These are phyloP conservation scores for Talaromyces islandicus DNA, from an alignment of 2,329 filamentous ascomycete genomes.

Conservation along the genomic window DNA sequence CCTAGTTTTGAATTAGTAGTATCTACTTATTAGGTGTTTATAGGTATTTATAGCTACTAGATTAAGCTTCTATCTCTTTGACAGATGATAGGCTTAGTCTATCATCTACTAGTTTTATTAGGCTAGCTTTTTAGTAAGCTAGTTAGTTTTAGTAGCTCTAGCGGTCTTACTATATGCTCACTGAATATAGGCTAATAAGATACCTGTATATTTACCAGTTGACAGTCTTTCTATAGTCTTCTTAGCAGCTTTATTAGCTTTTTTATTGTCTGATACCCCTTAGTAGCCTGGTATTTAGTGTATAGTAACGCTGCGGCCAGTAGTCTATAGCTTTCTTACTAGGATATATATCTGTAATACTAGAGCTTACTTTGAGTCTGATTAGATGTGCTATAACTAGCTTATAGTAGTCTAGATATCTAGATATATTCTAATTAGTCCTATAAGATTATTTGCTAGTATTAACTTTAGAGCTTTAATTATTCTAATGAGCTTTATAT, in stretches of 20 bases:
- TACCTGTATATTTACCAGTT: not conserved
- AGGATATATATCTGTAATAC: not conserved
- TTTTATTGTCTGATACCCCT: constrained; percentile 5
- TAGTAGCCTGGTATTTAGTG: constrained; percentile 10
- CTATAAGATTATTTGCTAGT: not conserved
- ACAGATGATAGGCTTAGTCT: not conserved
- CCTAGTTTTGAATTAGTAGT: constrained; percentile 1
- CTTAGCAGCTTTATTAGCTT: no score
- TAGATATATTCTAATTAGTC: not conserved
- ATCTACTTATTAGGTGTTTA: not conserved
- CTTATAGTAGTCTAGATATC: not conserved
- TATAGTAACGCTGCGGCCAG: constrained; percentile 1
- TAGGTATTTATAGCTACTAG: not conserved
- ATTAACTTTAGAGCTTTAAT: not conserved
- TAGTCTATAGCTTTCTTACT: not conserved
- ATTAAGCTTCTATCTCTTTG: not conserved
- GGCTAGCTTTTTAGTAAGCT: not conserved
- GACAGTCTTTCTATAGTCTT: no score
- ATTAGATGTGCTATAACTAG: not conserved
- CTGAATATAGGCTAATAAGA: not conserved
- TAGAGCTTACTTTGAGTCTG: not conserved
- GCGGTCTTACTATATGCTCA: not conserved
- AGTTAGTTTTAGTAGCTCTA: not conserved
- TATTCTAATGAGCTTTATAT: not conserved
- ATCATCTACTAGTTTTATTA: not conserved